phyloP scores from a whole-genome alignment of 2,329 filamentous ascomycete genomes.

The Coccinonectria pachysandricola region DNA sequence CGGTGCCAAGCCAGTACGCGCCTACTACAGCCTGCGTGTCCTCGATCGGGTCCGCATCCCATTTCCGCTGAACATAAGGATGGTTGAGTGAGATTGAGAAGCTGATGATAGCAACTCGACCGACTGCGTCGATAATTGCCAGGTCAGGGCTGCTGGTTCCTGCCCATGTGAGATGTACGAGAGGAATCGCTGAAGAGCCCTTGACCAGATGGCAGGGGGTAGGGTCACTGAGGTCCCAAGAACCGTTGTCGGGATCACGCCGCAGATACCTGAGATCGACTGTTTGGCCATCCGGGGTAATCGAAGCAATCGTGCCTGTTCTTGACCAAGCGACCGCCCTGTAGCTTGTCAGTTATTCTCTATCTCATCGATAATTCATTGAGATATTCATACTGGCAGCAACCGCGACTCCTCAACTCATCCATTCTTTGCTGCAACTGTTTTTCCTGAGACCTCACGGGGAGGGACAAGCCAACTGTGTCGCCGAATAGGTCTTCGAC shows the following conservation, averaged over 20 bases:
- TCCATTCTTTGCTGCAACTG: constrained; percentile 64
- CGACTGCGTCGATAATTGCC: constrained; percentile 70
- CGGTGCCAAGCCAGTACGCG: constrained; percentile 70
- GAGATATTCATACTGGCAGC: constrained; percentile 80
- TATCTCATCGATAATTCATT: too few species aligned
- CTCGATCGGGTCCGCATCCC: constrained; percentile 58
- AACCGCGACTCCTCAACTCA: constrained; percentile 64
- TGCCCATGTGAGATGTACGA: constrained; percentile 79
- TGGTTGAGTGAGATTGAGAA: constrained; percentile 66
- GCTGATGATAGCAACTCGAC: constrained; percentile 64
- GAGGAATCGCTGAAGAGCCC: constrained; percentile 50
- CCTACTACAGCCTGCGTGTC: constrained; percentile 73
- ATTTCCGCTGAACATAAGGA: constrained; percentile 50
- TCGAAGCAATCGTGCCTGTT: constrained; percentile 72
- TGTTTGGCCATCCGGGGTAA: constrained; percentile 59
- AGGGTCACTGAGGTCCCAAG: constrained; percentile 69
- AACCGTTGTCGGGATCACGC: constrained; percentile 56
- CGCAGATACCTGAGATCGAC: constrained; percentile 66
- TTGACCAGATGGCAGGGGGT: constrained; percentile 51
- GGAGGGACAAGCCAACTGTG: constrained; percentile 47
- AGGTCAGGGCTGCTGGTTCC: constrained; percentile 63
- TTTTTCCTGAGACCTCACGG: constrained; percentile 37
- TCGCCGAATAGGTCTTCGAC: constrained; percentile 71
- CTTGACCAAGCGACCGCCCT: constrained; percentile 85
- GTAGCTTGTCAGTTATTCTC: too few species aligned